Percentiles rank a stretch among this genome's conserved stretches.
phyloP scores from a whole-genome alignment of 2,329 filamentous ascomycete genomes.

The Monosporascus sp. region DNA sequence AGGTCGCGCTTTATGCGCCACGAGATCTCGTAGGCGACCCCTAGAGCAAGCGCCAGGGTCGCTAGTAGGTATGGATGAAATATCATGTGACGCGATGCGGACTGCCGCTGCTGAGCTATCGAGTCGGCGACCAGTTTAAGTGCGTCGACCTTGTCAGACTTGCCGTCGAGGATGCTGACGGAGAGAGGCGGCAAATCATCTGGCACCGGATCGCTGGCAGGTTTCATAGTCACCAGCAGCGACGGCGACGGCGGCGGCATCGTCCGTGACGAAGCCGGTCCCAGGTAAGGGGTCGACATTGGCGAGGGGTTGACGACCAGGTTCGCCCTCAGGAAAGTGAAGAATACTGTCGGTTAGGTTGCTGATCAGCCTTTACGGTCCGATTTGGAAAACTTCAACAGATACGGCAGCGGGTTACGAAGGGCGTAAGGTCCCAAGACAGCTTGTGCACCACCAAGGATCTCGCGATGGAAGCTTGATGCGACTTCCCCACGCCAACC shows the following conservation, averaged over 20 bases:
- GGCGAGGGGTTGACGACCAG: slow-evolving; percentile 61
- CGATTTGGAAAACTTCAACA: not conserved
- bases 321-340: slow-evolving; percentile 76
- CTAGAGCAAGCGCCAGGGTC: slow-evolving; percentile 39
- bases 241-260: slow-evolving; percentile 32
- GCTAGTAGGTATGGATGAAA: slow-evolving; percentile 54
- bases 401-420: not conserved
- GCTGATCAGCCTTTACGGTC: slow-evolving; percentile 14
- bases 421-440: not conserved
- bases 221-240: slow-evolving; percentile 31
- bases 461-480: slow-evolving; percentile 2
- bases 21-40: slow-evolving; percentile 40
- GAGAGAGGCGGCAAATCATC: slow-evolving; percentile 59
- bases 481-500: slow-evolving; percentile 11
- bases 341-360: slow-evolving; percentile 59
- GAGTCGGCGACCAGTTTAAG: slow-evolving; percentile 74
- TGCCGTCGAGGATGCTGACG: slow-evolving; percentile 49
- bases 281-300: slow-evolving; percentile 59
- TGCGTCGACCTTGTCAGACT: slow-evolving; percentile 60
- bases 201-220: slow-evolving; percentile 33
- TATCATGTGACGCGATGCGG: slow-evolving; percentile 57
- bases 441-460: not conserved
- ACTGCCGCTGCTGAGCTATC: slow-evolving; percentile 74
- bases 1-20: slow-evolving; percentile 44
- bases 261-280: slow-evolving; percentile 42